phyloP scores from a whole-genome alignment of 306 rosid genomes.

The Medicago ruthenica region DNA sequence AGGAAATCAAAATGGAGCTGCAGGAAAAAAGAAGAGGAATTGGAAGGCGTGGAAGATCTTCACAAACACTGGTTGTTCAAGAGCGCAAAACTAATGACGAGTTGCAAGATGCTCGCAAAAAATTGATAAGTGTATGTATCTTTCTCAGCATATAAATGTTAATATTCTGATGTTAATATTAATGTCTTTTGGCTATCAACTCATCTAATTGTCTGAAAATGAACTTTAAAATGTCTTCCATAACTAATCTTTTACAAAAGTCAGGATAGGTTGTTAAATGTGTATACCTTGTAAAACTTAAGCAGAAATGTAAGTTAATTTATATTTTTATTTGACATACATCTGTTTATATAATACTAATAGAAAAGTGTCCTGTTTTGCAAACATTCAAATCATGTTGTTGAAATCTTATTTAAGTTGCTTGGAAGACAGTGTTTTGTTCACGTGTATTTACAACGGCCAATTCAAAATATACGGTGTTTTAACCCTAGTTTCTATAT shows the following conservation, averaged over 20 bases:
- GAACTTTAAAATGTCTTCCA: conserved; percentile 17
- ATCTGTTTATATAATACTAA: conserved; percentile 7
- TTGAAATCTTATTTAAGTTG: conserved; percentile 13
- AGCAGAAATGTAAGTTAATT: neutral
- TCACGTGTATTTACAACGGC: conserved; percentile 1
- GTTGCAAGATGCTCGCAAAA: conserved; percentile 86
- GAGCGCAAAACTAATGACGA: conserved; percentile 81
- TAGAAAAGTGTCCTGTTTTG: conserved; percentile 9
- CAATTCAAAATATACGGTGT: conserved; percentile 5
- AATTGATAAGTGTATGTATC: conserved; percentile 55
- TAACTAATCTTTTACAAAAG: conserved; percentile 14
- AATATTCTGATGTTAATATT: neutral
- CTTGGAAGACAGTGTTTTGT: conserved; percentile 7
- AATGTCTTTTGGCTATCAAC: neutral
- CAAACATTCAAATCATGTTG: conserved; percentile 6
- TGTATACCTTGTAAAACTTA: neutral
- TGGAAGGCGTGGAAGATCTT: conserved; percentile 39
- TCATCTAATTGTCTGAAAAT: neutral
- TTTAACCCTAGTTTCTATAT: conserved; percentile 15
- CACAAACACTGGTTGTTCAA: conserved; percentile 60
- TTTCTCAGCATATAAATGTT: conserved; percentile 14
- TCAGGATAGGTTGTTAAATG: neutral
- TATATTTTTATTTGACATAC: conserved; percentile 1
- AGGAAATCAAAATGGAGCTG: conserved; percentile 51
- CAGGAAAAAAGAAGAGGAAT: conserved; percentile 68